Evolutionary conservation across 306 rosid genomes (phyloP).

Genomic region (Morella rubra): DNA sequence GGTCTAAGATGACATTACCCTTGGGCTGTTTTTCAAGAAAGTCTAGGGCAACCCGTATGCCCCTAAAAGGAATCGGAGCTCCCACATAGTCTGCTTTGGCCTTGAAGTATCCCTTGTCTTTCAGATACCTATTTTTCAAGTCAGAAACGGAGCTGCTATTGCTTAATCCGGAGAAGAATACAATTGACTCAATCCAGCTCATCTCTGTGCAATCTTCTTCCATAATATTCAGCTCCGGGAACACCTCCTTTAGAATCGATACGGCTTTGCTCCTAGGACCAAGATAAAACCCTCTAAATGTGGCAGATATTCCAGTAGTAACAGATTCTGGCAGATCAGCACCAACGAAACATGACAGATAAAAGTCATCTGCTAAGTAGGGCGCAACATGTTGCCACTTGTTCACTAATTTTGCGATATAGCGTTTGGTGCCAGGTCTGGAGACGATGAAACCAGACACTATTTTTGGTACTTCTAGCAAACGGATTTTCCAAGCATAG

Average conservation of each 20-base stretch:
- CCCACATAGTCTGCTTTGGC: conserved; percentile 71
- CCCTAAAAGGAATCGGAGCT: conserved; percentile 37
- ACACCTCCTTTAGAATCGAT: conserved; percentile 36
- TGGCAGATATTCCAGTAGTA: conserved; percentile 44
- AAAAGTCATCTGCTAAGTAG: conserved; percentile 47
- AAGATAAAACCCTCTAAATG: conserved; percentile 55
- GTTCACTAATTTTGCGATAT: conserved; percentile 46
- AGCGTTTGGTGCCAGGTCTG: conserved; percentile 41
- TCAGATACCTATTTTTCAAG: conserved; percentile 46
- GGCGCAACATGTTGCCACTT: conserved; percentile 79
- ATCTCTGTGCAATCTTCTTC: conserved; percentile 60
- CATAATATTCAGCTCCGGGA: conserved; percentile 46
- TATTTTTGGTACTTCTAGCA: conserved; percentile 48
- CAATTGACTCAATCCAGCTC: conserved; percentile 73
- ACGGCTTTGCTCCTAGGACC: conserved; percentile 38
- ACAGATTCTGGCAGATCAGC: conserved; percentile 56
- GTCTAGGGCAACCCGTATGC: conserved; percentile 44
- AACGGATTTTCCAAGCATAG: conserved; percentile 69
- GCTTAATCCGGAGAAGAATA: conserved; percentile 60
- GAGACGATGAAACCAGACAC: conserved; percentile 52
- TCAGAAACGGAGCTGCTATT: conserved; percentile 43
- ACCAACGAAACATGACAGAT: conserved; percentile 65
- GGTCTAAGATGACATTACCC: conserved; percentile 59
- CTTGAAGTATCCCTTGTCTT: conserved; percentile 55
- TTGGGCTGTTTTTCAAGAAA: conserved; percentile 57